A percentile compares a stretch with the other conserved stretches of the same genome.
Evolutionary conservation across 1,139 yeast genomes (phyloP).

Genomic region (Pichia sp.): DNA sequence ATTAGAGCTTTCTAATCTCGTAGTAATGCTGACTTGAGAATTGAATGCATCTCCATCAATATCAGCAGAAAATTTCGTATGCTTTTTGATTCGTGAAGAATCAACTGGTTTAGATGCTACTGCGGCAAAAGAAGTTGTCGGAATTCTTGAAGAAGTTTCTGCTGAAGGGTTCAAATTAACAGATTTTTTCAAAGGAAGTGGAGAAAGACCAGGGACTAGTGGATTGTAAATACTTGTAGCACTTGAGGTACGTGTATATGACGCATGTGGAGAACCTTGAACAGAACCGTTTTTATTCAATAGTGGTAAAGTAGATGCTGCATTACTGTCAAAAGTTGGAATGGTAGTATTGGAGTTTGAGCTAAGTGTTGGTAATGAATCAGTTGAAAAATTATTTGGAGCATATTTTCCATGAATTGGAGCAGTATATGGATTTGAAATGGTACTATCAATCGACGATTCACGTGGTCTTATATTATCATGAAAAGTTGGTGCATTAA

Average conservation of each 20-base stretch:
- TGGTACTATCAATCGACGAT: background rate
- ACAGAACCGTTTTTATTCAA: background rate
- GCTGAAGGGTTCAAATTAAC: background rate
- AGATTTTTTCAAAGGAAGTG: background rate
- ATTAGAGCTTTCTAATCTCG: no score
- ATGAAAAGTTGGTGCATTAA: constrained; percentile 3
- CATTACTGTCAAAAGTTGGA: background rate
- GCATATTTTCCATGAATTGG: constrained; percentile 1
- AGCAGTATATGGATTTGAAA: background rate
- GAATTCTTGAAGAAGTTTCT: background rate
- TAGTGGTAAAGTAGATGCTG: background rate
- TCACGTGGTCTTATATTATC: constrained; percentile 1
- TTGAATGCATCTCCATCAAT: no score
- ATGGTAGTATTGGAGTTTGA: constrained; percentile 3
- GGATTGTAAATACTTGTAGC: background rate
- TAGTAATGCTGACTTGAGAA: no score
- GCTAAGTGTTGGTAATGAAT: constrained; percentile 19
- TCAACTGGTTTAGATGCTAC: no score
- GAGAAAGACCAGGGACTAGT: background rate
- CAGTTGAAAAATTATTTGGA: constrained; percentile 3
- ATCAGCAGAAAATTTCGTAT: no score
- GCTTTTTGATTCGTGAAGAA: no score
- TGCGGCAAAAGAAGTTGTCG: background rate
- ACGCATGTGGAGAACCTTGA: background rate
- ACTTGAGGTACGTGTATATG: background rate